Conservation (phyloP, 2,329 filamentous ascomycete species). For the Aspergillus nomiae region DNA sequence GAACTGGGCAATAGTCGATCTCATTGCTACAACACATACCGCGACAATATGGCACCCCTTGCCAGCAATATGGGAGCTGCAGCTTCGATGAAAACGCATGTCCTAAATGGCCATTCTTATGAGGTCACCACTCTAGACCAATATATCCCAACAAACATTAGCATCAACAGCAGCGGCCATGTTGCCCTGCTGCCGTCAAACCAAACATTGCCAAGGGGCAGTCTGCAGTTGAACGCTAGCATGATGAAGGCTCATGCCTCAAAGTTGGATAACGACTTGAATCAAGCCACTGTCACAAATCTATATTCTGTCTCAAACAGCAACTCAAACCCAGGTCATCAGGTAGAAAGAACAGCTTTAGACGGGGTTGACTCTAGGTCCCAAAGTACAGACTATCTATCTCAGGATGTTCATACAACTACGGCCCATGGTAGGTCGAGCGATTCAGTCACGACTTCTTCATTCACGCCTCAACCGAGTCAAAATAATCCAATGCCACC, state of each 20-base stretch:
- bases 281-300: not conserved
- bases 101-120: constrained; percentile 12
- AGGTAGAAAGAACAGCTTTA: not conserved
- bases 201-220: not conserved
- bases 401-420: constrained; percentile 21
- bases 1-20: not conserved
- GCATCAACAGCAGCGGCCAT: constrained; percentile 6
- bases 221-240: constrained; percentile 1
- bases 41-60: constrained; percentile 3
- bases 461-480: constrained; percentile 25
- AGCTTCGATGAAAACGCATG: constrained; percentile 22
- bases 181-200: constrained; percentile 7
- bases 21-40: constrained; percentile 1
- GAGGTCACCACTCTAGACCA: constrained; percentile 12
- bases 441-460: constrained; percentile 29
- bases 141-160: constrained; percentile 15
- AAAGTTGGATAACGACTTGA: not conserved
- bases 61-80: constrained; percentile 27
- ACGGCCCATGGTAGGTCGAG: constrained; percentile 27
- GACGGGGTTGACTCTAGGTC: constrained; percentile 17
- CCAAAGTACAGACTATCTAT: constrained; percentile 17
- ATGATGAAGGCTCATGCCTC: not conserved
- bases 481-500: constrained; percentile 31
- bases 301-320: not conserved
- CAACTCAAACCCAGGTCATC: constrained; percentile 6